Evolutionary conservation across 331 rosid genomes (phyloP).

Genomic region (Malus hybrid): DNA sequence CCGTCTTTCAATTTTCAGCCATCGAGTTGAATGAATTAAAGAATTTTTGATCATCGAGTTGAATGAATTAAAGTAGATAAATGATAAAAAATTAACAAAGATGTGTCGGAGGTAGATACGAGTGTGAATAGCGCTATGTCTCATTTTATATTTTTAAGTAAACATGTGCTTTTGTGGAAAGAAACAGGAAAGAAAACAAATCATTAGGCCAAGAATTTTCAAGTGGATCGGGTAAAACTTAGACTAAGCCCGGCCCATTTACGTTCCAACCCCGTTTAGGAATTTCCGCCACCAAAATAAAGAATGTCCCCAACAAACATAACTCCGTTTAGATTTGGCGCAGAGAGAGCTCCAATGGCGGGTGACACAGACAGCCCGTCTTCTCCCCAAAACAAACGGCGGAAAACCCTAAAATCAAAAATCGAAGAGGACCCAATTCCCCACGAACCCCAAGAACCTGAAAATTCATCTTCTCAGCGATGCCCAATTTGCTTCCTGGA

Average conservation of each 20-base stretch:
- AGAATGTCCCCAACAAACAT: not conserved
- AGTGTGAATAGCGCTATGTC: fast-evolving
- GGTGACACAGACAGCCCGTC: conserved; percentile 6
- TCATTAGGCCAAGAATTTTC: not conserved
- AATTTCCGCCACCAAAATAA: too few species aligned
- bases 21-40: fast-evolving
- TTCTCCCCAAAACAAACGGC: conserved; percentile 34
- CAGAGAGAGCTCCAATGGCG: conserved; percentile 18
- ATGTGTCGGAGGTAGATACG: too few species aligned
- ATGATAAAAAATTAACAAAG: too few species aligned
- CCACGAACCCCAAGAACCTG: not conserved
- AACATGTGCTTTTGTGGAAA: too few species aligned
- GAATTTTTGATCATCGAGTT: fast-evolving
- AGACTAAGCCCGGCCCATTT: not conserved
- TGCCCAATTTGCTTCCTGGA: conserved; percentile 65
- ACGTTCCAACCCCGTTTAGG: not conserved
- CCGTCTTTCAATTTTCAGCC: fast-evolving
- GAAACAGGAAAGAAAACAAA: not conserved
- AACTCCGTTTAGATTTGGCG: not conserved
- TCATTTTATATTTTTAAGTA: too few species aligned
- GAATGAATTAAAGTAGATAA: fast-evolving
- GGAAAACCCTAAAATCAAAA: conserved; percentile 18
- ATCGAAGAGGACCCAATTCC: not conserved
- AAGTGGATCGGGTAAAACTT: not conserved
- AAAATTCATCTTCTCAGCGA: conserved; percentile 7